Evolutionary conservation across 345 rosid genomes (phyloP), one percentile per base, ranked within the genome.

Genomic region (Gossypium anomalum): DNA sequence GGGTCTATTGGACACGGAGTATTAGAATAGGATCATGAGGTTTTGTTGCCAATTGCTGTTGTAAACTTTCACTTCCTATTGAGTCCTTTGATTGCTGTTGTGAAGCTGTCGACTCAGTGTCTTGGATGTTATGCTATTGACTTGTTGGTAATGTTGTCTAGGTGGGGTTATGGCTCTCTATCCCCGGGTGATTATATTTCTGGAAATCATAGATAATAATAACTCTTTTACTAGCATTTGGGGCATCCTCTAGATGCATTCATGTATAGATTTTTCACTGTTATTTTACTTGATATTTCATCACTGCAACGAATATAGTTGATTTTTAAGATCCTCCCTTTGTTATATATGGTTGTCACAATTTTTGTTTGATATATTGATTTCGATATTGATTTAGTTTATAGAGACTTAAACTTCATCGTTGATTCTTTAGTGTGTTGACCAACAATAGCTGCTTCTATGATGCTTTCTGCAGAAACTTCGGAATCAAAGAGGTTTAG

Each of bases 401-500:
- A 16, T 68, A 9, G 58, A 16, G 16, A 68, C 58, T 25, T 68
- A 22, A 58, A 25, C 65, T 74, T 38, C 70, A 34, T 62, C 43
- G 9, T 63, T 2, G 68, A 25, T 63, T 64, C 15, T n/a, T 44
- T 14, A 1, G 44, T 1, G 44, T 44, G 2, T 51, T 25, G 45
- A 52, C 63, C 64, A 17, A 74, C 22, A 9, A 19, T 34, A 0
- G 29, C 25, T 1, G 3, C 49, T 34, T 69, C 43, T 6, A 25
- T 48, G 56, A 25, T 70, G 16, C 9, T 66, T 22, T 76, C 7
- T 59, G 76, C 76, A 86, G 93, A 81, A 75, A 72, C 48, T 59
- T 73, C 49, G 8, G 92, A 84, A 67, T 60, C 86, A 60, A 80
- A 77, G 74, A 84, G 68, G 61, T 73, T 88, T 55, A 83, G 71